A percentile compares a stretch with the other conserved stretches of the same genome.
Evolutionary conservation across 495 filamentous ascomycete genomes (phyloP).

Genomic region (Aspergillus egyptiacus): DNA sequence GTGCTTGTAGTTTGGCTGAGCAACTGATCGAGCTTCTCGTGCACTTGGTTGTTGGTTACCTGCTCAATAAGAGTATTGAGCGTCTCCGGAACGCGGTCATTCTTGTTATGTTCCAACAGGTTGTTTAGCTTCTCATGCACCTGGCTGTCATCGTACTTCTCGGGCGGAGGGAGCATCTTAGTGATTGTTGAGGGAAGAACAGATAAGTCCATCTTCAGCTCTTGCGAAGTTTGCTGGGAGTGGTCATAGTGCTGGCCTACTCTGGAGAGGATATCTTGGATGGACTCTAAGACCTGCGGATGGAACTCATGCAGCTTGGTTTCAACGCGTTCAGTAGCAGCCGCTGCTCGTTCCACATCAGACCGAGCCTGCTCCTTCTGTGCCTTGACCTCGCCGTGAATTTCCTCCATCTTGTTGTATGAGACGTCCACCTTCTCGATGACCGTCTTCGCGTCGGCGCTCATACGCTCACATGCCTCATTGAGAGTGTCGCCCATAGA

Average conservation of each 20-base stretch:
- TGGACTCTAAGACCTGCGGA: constrained; percentile 73
- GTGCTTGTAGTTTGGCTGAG: constrained; percentile 50
- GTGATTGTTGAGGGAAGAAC: constrained; percentile 48
- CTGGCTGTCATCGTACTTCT: constrained; percentile 61
- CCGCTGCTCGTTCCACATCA: constrained; percentile 63
- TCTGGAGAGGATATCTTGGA: constrained; percentile 75
- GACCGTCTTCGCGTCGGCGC: constrained; percentile 76
- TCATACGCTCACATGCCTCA: constrained; percentile 78
- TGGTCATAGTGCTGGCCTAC: constrained; percentile 77
- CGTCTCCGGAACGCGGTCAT: constrained; percentile 63
- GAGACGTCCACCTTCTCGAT: constrained; percentile 73
- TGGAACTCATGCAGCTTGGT: constrained; percentile 71
- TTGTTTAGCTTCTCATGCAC: constrained; percentile 84
- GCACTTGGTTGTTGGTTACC: constrained; percentile 39
- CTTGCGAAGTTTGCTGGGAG: constrained; percentile 46
- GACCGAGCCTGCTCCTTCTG: constrained; percentile 74
- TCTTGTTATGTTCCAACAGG: constrained; percentile 57
- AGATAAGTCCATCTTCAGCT: constrained; percentile 47
- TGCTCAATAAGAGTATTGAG: constrained; percentile 71
- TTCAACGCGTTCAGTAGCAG: constrained; percentile 68
- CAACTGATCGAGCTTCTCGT: constrained; percentile 47
- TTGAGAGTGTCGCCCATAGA: constrained; percentile 75
- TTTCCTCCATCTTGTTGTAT: constrained; percentile 69
- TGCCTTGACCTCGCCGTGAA: constrained; percentile 61
- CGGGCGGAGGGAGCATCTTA: constrained; percentile 39